A percentile compares a stretch with the other conserved stretches of the same genome.
Evolutionary conservation across 352 stramenopile genomes (phyloP).

Genomic region (Blastocystis sp.): DNA sequence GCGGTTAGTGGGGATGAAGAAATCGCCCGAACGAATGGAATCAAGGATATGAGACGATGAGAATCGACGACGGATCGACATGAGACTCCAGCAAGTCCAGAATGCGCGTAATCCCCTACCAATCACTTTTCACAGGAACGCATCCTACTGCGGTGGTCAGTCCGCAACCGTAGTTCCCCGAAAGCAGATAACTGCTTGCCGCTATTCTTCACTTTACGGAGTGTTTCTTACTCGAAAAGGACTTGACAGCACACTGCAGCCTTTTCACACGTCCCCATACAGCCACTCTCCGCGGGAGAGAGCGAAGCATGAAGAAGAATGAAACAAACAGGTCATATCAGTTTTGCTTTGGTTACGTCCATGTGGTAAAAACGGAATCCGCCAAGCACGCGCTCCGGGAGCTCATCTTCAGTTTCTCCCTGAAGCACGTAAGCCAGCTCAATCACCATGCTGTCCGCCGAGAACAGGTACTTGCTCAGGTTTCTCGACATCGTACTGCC

Average conservation of each 20-base stretch:
- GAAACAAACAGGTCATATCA: not conserved
- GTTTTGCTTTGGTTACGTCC: conserved; percentile 2
- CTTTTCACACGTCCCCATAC: not conserved
- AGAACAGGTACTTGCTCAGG: conserved; percentile 57
- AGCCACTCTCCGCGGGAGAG: not conserved
- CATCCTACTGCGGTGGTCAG: not conserved
- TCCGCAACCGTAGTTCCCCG: not conserved
- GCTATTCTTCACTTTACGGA: not conserved
- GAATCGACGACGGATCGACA: conserved; percentile 52
- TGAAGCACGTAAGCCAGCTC: conserved; percentile 66
- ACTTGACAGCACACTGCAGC: not conserved
- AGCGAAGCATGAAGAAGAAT: not conserved
- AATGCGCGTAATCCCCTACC: conserved; percentile 44
- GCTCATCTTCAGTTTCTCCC: conserved; percentile 46
- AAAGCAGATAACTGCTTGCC: not conserved
- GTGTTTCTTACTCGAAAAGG: not conserved
- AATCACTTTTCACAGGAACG: not conserved
- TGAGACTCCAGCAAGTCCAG: conserved; percentile 22
- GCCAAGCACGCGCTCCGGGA: conserved; percentile 52
- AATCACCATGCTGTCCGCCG: conserved; percentile 24
- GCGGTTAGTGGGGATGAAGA: conserved; percentile 42
- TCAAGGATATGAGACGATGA: conserved; percentile 48
- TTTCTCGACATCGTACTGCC: conserved; percentile 51
- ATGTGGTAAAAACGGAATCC: conserved; percentile 59
- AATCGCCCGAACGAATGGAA: not conserved